Evolutionary conservation across 495 filamentous ascomycete genomes (phyloP), one percentile per base, ranked within the genome.

Genomic region (Penicillium ochrochloron): DNA sequence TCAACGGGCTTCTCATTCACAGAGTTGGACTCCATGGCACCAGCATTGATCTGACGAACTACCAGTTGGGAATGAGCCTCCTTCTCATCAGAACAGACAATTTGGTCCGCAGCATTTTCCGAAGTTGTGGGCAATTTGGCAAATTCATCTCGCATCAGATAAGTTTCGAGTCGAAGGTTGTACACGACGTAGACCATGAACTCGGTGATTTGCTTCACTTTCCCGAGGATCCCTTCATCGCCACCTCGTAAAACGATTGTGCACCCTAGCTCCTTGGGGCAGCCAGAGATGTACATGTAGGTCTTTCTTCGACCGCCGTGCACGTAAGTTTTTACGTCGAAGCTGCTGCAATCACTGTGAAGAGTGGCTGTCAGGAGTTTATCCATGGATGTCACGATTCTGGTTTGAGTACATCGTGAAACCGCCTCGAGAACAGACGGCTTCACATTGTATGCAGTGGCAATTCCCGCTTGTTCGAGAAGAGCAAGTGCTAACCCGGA

Each of bases 151-250:
- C 94, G 86, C 91, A 99, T 95, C 52, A 99, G 76, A 70, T 89
- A 97, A 2, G 96, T 97, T 76, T 99, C 96, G 9, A 99, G 85
- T 72, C 95, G 97, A 23, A 98, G 83, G 67, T 97, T 99, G 76
- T 99, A 97, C 17, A 97, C 93, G 27, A 99, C 96, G 71, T 97
- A 99, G 60, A 94, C 88, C 93, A 99, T 97, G 70, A 99, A 96
- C 73, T 99, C 96, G 3, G 95, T 96, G 69, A 99, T 96, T 50
- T 86, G 86, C 73, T 99, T 99, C 74, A 99, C 88, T 62, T 86
- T 90, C 3, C 84, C 79, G 7, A 99, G 83, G 0, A 85, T 80
- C 44, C 85, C 74, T 34, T 86, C 88, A 51, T 90, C 83, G 23
- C 88, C 93, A 3, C 96, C 96, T 44, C 96, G 90, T 25, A 99